phyloP scores from a whole-genome alignment of 371 early-diverging fungal species.

The Dichotomocladium elegans region DNA sequence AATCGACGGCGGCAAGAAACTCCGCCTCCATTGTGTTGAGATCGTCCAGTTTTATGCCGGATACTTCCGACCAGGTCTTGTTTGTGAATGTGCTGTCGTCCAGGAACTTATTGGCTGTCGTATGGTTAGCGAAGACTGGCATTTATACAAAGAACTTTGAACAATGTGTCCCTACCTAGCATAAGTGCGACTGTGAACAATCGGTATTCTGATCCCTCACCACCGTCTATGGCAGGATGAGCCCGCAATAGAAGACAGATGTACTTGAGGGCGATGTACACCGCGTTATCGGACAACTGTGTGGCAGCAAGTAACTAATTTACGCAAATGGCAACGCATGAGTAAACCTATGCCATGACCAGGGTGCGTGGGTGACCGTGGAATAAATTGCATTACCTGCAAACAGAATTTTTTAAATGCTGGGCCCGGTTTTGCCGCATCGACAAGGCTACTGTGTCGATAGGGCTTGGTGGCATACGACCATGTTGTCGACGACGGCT shows the following conservation, averaged over 20 bases:
- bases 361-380: no score
- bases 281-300: slow-evolving; percentile 52
- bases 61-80: slow-evolving; percentile 70
- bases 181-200: slow-evolving; percentile 77
- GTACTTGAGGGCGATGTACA: slow-evolving; percentile 55
- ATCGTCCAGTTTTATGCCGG: slow-evolving; percentile 59
- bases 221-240: slow-evolving; percentile 58
- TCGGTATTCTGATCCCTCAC: slow-evolving; percentile 73
- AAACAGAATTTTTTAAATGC: slow-evolving; percentile 58
- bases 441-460: slow-evolving; percentile 13
- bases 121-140: background rate
- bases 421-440: slow-evolving; percentile 47
- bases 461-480: background rate
- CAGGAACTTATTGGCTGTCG: slow-evolving; percentile 60
- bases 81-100: slow-evolving; percentile 71
- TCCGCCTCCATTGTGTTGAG: slow-evolving; percentile 71
- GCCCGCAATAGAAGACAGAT: slow-evolving; percentile 55
- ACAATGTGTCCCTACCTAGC: slow-evolving; percentile 32
- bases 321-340: no score
- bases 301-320: slow-evolving; percentile 53
- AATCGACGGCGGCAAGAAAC: slow-evolving; percentile 60
- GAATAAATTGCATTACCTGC: slow-evolving; percentile 30
- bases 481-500: slow-evolving; percentile 5
- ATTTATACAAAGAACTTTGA: no score
- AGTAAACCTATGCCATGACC: no score